These are phyloP conservation scores for Mycena vulgaris DNA, from an alignment of 768 basidiomycete species.

Conservation along the genomic window DNA sequence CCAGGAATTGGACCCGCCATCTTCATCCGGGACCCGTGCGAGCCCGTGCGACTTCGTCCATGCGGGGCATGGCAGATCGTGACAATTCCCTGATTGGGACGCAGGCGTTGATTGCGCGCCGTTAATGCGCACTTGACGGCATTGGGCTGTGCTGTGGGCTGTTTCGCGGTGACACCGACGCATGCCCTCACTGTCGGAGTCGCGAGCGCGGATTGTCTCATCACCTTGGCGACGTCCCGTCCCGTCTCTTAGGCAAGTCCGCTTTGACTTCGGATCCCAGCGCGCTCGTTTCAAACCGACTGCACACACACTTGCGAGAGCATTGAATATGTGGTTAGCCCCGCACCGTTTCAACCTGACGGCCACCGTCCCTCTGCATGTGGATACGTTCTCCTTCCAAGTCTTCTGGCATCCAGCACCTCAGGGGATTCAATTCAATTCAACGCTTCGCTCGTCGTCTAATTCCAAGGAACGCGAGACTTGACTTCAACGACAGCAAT, in stretches of 20 bases:
- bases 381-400: not conserved
- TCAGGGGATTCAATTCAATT: not conserved
- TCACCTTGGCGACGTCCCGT: slow-evolving; percentile 22
- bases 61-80: slow-evolving; percentile 25
- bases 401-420: not conserved
- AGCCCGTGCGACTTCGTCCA: not conserved
- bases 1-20: too few relatives aligned
- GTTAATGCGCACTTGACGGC: not conserved
- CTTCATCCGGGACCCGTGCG: not conserved
- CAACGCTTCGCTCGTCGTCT: not conserved
- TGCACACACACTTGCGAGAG: not conserved
- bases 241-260: not conserved
- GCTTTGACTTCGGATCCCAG: not conserved
- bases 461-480: too few relatives aligned
- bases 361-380: slow-evolving; percentile 3
- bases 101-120: slow-evolving; percentile 23
- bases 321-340: not conserved
- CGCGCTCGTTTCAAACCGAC: slow-evolving; percentile 18
- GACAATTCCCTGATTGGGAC: slow-evolving; percentile 24
- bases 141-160: slow-evolving; percentile 15
- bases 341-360: slow-evolving; percentile 20
- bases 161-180: slow-evolving; percentile 24
- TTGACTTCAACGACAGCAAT: too few relatives aligned
- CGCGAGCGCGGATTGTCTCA: not conserved
- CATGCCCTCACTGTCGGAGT: not conserved